These are phyloP conservation scores for Aspergillus viridinutans DNA, from an alignment of 2,329 filamentous ascomycete genomes.

Conservation along the genomic window DNA sequence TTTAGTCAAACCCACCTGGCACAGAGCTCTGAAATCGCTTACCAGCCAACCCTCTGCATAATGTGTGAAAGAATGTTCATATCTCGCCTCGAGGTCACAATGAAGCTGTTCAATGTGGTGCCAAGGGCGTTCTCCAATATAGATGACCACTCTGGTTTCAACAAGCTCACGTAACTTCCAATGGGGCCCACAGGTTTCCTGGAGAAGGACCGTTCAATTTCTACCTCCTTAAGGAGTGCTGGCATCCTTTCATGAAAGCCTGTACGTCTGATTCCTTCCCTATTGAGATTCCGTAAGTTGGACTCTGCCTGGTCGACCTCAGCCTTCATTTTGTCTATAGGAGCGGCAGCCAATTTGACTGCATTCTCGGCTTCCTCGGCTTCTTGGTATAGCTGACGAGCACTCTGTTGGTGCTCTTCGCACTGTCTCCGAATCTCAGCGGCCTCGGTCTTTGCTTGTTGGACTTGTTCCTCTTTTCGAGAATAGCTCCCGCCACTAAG, in stretches of 20 bases:
- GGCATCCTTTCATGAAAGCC: conserved; percentile 63
- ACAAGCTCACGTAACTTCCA: conserved; percentile 70
- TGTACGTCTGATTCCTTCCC: conserved; percentile 57
- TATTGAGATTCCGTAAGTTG: conserved; percentile 50
- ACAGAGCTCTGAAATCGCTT: conserved; percentile 17
- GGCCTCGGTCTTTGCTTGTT: conserved; percentile 52
- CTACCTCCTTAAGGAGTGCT: conserved; percentile 63
- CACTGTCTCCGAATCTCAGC: conserved; percentile 42
- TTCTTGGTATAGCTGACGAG: conserved; percentile 32
- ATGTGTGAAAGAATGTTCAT: conserved; percentile 63
- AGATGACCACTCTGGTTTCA: conserved; percentile 75
- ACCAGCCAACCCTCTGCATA: conserved; percentile 59
- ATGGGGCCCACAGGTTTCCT: conserved; percentile 77
- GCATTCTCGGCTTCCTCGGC: conserved; percentile 33
- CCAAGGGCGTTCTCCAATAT: conserved; percentile 77
- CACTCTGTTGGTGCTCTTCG: conserved; percentile 39
- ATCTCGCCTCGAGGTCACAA: conserved; percentile 74
- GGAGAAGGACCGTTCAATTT: conserved; percentile 64
- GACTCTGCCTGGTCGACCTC: conserved; percentile 54
- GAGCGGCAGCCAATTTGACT: conserved; percentile 17
- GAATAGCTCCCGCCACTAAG: conserved; percentile 67
- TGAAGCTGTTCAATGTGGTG: conserved; percentile 66
- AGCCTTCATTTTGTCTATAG: conserved; percentile 43
- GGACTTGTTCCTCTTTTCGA: conserved; percentile 56
- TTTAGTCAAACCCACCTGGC: conserved; percentile 11